phyloP scores from a whole-genome alignment of 148 eudicot genomes.

The Rhododendron mucronatum region DNA sequence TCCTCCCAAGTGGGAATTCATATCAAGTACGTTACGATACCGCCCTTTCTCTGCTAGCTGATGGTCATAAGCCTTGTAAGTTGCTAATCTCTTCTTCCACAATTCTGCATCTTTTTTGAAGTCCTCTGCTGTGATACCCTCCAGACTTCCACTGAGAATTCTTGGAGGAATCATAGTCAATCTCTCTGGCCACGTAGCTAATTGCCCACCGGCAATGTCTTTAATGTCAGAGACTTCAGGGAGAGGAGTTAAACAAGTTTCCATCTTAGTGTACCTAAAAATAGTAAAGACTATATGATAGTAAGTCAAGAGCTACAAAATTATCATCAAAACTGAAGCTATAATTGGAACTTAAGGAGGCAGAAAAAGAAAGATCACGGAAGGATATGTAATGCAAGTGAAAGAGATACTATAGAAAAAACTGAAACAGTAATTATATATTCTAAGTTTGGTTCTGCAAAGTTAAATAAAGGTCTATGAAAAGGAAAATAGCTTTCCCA shows the following conservation, averaged over 20 bases:
- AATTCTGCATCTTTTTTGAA: constrained; percentile 40
- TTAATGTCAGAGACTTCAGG: constrained; percentile 22
- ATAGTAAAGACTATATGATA: neutral
- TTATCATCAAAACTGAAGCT: neutral
- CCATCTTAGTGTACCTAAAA: constrained; percentile 10
- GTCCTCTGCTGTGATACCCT: constrained; percentile 45
- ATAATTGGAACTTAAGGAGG: neutral
- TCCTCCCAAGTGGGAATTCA: constrained; percentile 90
- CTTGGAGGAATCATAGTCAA: constrained; percentile 66
- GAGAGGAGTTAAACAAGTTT: constrained; percentile 9
- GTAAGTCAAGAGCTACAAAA: neutral
- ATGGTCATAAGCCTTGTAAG: constrained; percentile 43
- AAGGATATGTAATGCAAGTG: neutral
- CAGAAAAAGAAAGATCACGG: neutral
- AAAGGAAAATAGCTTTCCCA: neutral
- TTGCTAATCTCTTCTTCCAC: constrained; percentile 57
- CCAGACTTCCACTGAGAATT: constrained; percentile 43
- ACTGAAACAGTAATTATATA: neutral
- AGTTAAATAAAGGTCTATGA: neutral
- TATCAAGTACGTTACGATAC: constrained; percentile 79
- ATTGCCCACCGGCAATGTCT: constrained; percentile 63
- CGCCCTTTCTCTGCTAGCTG: constrained; percentile 65
- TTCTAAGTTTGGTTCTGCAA: neutral
- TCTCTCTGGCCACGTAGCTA: constrained; percentile 70
- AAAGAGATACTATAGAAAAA: neutral